Evolutionary conservation across 257 asterid species (phyloP), one percentile per base, ranked within the genome.

Genomic region (Scutellaria baicalensis): DNA sequence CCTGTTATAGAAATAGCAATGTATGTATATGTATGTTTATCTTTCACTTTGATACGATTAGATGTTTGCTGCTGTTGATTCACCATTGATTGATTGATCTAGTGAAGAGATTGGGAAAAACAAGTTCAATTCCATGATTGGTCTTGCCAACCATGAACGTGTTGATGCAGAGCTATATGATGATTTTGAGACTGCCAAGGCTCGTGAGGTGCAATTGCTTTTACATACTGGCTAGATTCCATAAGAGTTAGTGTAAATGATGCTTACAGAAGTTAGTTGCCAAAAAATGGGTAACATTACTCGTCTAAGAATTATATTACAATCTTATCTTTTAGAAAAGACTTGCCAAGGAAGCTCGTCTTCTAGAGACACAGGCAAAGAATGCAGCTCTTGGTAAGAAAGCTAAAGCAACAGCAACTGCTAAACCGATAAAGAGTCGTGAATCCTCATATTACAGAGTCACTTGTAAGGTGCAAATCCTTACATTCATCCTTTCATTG

Each of bases 261-360:
- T 65, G 63, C 72, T 69, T 51, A 64, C 35, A 60, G 44, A 52
- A 70, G 64, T 16, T 62, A 42, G 64, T 39, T 13, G 44, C 54
- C 11, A 14, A 52, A 6, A 35, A 48, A 31, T 75, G 70, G 69
- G 42, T 57, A 13, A n/a, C 61, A 23, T 38, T 55, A 35, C 40
- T 69, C 12, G 36, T 65, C 70, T 68, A 51, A 44, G 17, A 42
- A 20, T 70, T 63, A 39, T 68, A 36, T 68, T 58, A 40, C 63
- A 59, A 36, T 77, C 23, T 76, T 21, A 51, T 38, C 33, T 73
- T 77, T 62, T 66, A 91, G 96, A 91, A 85, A 89, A 80, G 97
- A 59, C 95, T 91, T 74, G 97, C 97, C 81, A 91, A 85, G 86
- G 97, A 91, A 84, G 91, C 96, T 54, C 93, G 91, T 40, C 49